Conservation (phyloP, 306 rosid genomes). For the Cicer cuneatum region DNA sequence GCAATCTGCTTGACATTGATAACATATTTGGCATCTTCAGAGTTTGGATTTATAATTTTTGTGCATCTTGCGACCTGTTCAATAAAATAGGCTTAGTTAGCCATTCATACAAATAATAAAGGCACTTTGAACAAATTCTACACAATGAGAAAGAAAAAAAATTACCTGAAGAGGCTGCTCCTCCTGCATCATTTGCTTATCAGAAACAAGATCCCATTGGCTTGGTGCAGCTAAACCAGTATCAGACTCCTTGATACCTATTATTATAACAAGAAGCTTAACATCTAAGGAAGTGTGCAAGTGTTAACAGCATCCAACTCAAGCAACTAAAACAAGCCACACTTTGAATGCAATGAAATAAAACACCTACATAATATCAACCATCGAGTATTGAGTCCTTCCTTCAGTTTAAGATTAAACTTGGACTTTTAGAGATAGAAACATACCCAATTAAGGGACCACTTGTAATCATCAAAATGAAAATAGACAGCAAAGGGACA, state of each 20-base stretch:
- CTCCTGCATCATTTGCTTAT: constrained; percentile 99
- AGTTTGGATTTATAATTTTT: constrained; percentile 92
- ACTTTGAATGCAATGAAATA: constrained; percentile 20
- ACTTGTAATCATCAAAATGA: constrained; percentile 6
- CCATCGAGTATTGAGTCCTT: constrained; percentile 22
- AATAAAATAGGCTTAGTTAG: constrained; percentile 42
- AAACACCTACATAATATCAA: constrained; percentile 14
- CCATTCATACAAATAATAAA: constrained; percentile 10
- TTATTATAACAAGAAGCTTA: constrained; percentile 29
- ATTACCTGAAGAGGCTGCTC: constrained; percentile 98
- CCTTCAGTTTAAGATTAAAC: neutral
- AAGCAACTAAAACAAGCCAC: constrained; percentile 30
- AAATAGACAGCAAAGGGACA: neutral
- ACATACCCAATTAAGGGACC: constrained; percentile 10
- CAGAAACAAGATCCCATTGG: constrained; percentile 99
- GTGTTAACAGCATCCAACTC: neutral
- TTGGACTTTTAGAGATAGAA: neutral
- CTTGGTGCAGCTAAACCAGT: constrained; percentile 99
- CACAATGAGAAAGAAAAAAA: neutral
- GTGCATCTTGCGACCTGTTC: constrained; percentile 97
- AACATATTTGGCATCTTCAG: constrained; percentile 97
- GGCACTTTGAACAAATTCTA: constrained; percentile 13
- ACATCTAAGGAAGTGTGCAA: constrained; percentile 33
- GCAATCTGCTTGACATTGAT: constrained; percentile 98
- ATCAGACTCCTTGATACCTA: constrained; percentile 98